phyloP scores from a whole-genome alignment of 768 basidiomycete species.

The Gautieria morchelliformis region DNA sequence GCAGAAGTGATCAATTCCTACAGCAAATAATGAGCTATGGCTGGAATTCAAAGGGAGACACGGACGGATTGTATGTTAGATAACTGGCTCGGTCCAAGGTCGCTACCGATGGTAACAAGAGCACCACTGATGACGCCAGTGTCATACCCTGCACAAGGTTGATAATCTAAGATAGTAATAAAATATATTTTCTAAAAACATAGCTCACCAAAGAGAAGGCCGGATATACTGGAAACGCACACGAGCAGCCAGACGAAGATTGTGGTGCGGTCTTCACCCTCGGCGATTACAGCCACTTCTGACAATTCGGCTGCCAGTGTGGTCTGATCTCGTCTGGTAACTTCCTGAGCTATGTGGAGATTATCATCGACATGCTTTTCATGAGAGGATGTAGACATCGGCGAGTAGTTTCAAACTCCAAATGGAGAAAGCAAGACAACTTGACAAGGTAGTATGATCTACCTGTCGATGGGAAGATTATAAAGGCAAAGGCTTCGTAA shows the following conservation, averaged over 20 bases:
- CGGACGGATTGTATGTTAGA: constrained; percentile 56
- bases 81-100: constrained; percentile 48
- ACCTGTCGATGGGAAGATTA: not conserved
- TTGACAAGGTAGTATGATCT: not conserved
- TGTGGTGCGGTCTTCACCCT: constrained; percentile 56
- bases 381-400: not conserved
- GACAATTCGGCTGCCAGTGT: constrained; percentile 38
- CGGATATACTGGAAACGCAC: constrained; percentile 63
- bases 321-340: not conserved
- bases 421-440: not conserved
- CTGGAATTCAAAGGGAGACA: not conserved
- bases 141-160: constrained; percentile 50
- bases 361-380: not conserved
- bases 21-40: not conserved
- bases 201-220: constrained; percentile 58
- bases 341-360: not conserved
- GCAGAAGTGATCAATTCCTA: constrained; percentile 76
- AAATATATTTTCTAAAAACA: not conserved
- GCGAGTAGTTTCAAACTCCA: not conserved
- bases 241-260: constrained; percentile 77
- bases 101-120: constrained; percentile 61
- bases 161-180: not conserved
- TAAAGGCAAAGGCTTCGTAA: not conserved
- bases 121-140: constrained; percentile 76
- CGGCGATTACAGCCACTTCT: constrained; percentile 48